Conservation (phyloP, 2,329 filamentous ascomycete genomes). For the Helotiales sp. region DNA sequence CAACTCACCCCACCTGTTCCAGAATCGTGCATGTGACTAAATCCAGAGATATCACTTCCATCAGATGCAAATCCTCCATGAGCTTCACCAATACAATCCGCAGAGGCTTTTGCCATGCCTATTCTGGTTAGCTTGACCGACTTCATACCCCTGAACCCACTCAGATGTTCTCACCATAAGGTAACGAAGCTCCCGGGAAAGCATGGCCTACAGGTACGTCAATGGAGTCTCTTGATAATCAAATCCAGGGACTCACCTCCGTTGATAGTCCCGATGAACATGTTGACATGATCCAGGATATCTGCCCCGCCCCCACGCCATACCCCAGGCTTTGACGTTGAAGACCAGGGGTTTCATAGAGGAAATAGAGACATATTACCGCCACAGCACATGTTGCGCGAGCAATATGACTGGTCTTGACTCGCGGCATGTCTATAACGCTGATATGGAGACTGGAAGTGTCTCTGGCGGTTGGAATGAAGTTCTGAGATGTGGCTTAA, state of each 20-base stretch:
- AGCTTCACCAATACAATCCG: conserved; percentile 55
- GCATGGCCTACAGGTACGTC: conserved; percentile 49
- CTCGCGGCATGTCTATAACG: conserved; percentile 5
- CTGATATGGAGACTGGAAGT: neutral
- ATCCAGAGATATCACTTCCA: conserved; percentile 55
- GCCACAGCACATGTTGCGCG: conserved; percentile 5
- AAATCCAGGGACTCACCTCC: conserved; percentile 46
- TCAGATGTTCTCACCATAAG: conserved; percentile 44
- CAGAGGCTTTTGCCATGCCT: conserved; percentile 60
- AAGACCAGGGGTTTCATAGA: neutral
- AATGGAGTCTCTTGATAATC: neutral
- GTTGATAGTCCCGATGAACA: conserved; percentile 58
- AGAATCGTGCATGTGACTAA: conserved; percentile 53
- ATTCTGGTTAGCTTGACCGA: conserved; percentile 35
- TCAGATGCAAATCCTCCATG: conserved; percentile 54
- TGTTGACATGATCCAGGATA: conserved; percentile 48
- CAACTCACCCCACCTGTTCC: conserved; percentile 47
- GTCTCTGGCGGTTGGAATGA: neutral
- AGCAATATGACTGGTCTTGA: conserved; percentile 3
- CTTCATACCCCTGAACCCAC: neutral
- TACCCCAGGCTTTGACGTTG: neutral
- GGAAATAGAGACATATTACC: conserved; percentile 5
- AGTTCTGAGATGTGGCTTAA: conserved; percentile 5
- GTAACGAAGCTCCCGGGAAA: conserved; percentile 58
- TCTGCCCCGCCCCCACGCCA: conserved; percentile 16